Base-by-base conservation (phyloP, 2,329 filamentous ascomycete genomes). In the Leptographium flavum region DNA sequence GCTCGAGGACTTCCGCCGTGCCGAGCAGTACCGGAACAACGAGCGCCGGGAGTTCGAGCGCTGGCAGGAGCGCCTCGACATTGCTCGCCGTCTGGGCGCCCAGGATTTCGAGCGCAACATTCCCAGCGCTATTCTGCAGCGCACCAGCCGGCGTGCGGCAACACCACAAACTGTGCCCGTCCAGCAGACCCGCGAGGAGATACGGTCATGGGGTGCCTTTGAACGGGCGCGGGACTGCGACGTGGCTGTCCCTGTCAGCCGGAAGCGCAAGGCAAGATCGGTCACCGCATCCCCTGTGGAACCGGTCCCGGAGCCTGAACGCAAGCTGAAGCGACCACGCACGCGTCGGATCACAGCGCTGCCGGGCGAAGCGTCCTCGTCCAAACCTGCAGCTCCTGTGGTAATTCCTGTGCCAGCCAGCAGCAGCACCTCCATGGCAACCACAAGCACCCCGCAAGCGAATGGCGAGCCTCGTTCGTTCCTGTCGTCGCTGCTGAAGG, bases 181-280 rank as follows among this genome's bases (percentile, higher is more conserved):
- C 15, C 63, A 77, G 32, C 84, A 93, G 60, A 83, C 82, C 8
- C 67, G 80, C 36, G 87, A 94, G 54, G 87, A 94, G 60, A 71
- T 82, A 45, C 73, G 79, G 47, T 87, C 90, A 4, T 95, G 90
- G 92, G 86, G 87, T 50, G 87, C 84, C 19, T 81, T 96, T 50
- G 88, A 95, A 54, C 84, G 81, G 59, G 87, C 85, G 37, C 75
- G 86, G 51, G 81, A 88, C 49, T 72, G 75, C 17, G 73, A 83
- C 21, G 60, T 65, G 38, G 60, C 64, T 25, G 61, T 56, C 43
- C 59, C 64, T 39, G 70, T 66, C 49, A 66, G 69, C 43, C 78
- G 84, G 48, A 87, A 94, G 64, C 78, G 87, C 43, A 92, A 87
- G 57, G 67, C 70, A 8, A 68, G 71, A 33, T 93, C 87, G 4